Base-by-base conservation (phyloP, 208 protist genomes). In the Naegleria lovaniensis region DNA sequence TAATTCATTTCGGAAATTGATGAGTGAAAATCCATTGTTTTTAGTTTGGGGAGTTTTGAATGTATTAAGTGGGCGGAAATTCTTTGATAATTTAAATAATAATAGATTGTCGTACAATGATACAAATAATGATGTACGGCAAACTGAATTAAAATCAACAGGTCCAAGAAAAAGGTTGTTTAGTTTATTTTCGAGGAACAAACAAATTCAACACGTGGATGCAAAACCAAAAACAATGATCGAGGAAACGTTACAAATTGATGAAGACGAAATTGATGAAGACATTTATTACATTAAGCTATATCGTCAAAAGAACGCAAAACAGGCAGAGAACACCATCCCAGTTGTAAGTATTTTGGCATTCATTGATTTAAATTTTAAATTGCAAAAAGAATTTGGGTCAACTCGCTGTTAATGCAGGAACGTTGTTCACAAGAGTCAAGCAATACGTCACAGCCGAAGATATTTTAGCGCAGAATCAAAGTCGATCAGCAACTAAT, bases 11-110 rank as follows among this genome's bases (percentile, higher is more conserved):
- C 5, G 29, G 9, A 79, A 36, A 79, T 79, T 79, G 1, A 79
- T 79, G 29, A 79, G 9, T 36, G 67, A 79, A 79, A 79, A 79
- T 79, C 67, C 67, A 36, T 79, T 79, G 67, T 79, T 79, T 79
- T 36, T 79, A 79, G 25, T 79, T 36, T 79, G 67, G 67, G 67
- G 67, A 79, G n/a, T 79, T 0, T 36, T 79, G 29, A 79, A 79
- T 36, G 29, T 79, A 36, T 79, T 79, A 9, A 79, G 67, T 36
- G 67, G 67, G 36, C 19, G n/a, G 36, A 11, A 19, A 9, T 79
- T 79, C 25, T 36, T 36, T 79, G 25, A 79, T 79, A 25, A 29
- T 75, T n/a, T 75, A 19, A 5, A 58, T 5, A 67, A 67, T 29
- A 67, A 67, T 67, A 48, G 43, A 48, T 48, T 48, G 7, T 9